These are phyloP conservation scores for Yamadazyma taylorii DNA, from an alignment of 1,139 yeast genomes.

Conservation along the genomic window DNA sequence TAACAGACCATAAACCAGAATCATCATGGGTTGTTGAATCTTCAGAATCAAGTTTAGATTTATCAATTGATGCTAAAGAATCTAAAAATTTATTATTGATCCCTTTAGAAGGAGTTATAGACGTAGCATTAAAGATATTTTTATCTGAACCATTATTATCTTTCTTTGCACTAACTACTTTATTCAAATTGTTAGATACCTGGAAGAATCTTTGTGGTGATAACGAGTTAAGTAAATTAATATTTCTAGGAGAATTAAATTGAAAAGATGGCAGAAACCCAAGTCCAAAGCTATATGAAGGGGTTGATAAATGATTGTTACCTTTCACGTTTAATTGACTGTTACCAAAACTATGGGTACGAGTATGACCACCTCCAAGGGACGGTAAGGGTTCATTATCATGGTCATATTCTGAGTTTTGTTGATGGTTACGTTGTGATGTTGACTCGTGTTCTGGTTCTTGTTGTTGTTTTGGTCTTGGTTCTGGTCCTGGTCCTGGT, in stretches of 20 bases:
- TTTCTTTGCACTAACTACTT: slow-evolving; percentile 10
- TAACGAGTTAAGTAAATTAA: slow-evolving; percentile 23
- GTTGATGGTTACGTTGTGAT: too few species aligned
- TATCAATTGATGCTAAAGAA: slow-evolving; percentile 18
- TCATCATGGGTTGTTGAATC: slow-evolving; percentile 16
- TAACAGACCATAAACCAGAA: slow-evolving; percentile 34
- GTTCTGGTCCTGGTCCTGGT: too few species aligned
- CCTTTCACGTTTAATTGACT: not conserved
- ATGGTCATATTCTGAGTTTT: not conserved
- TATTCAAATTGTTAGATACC: slow-evolving; percentile 22
- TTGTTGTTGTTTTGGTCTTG: too few species aligned
- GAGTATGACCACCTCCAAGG: not conserved
- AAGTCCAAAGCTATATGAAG: slow-evolving; percentile 42
- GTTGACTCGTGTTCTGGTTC: too few species aligned
- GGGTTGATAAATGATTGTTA: slow-evolving; percentile 20
- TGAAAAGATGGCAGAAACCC: slow-evolving; percentile 48
- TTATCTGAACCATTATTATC: slow-evolving; percentile 8
- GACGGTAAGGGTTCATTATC: not conserved
- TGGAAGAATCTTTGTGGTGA: slow-evolving; percentile 42
- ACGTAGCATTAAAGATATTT: slow-evolving; percentile 14
- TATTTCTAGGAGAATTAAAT: slow-evolving; percentile 36
- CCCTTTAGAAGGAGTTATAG: slow-evolving; percentile 25
- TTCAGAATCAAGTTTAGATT: slow-evolving; percentile 9
- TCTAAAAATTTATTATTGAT: slow-evolving; percentile 20
- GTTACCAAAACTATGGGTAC: slow-evolving; percentile 2